phyloP scores from a whole-genome alignment of 345 rosid species.

The Citrus inodora region DNA sequence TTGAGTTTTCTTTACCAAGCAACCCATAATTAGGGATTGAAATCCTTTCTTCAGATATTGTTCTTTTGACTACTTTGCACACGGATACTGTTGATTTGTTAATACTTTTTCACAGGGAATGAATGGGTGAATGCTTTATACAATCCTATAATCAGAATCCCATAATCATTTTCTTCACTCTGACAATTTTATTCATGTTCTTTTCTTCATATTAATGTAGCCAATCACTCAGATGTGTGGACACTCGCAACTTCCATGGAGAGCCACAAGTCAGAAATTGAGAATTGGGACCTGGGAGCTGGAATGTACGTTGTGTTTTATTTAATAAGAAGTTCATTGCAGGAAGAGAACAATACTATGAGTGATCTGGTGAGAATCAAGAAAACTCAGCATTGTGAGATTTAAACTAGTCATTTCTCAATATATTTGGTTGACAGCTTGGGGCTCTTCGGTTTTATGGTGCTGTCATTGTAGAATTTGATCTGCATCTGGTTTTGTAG shows the following conservation, averaged over 20 bases:
- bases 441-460: neutral
- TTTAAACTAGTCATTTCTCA: neutral
- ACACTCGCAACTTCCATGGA: constrained; percentile 78
- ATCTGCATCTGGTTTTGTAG: neutral
- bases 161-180: neutral
- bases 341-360: constrained; percentile 45
- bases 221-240: constrained; percentile 70
- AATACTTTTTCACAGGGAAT: neutral
- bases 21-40: neutral
- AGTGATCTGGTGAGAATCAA: constrained; percentile 51
- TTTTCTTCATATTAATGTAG: constrained; percentile 40
- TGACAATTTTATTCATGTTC: neutral
- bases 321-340: constrained; percentile 56
- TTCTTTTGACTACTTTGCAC: neutral
- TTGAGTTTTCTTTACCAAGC: neutral
- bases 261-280: constrained; percentile 88
- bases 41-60: neutral
- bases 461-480: neutral
- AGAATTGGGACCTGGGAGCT: constrained; percentile 95
- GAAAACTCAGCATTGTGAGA: neutral
- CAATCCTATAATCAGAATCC: neutral
- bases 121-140: neutral
- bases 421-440: neutral
- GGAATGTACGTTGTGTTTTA: constrained; percentile 80
- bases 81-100: neutral